These are phyloP conservation scores for Melaleuca alternifolia DNA, from an alignment of 345 rosid species.

Conservation along the genomic window DNA sequence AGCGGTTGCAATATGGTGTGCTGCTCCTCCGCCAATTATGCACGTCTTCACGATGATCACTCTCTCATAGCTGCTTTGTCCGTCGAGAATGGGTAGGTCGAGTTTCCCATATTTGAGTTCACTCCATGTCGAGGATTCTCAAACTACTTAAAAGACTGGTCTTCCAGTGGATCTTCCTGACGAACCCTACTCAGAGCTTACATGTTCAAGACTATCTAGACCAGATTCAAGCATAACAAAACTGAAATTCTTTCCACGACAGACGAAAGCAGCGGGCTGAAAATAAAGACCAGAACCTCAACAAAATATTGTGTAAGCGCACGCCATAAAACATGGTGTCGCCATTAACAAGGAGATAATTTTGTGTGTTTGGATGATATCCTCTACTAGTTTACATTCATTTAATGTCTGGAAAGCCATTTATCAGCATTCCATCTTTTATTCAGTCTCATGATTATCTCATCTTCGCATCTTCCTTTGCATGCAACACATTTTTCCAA, in stretches of 20 bases:
- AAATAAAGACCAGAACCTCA: not conserved
- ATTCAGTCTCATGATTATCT: not conserved
- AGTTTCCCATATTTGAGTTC: not conserved
- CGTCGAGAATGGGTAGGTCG: not conserved
- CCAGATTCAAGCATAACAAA: not conserved
- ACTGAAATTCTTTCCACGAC: not conserved
- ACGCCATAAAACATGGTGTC: not conserved
- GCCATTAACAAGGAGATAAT: not conserved
- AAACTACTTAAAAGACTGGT: not conserved
- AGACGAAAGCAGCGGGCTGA: not conserved
- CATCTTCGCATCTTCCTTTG: not conserved
- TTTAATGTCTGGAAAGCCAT: not conserved
- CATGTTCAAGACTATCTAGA: not conserved
- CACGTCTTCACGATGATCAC: not conserved
- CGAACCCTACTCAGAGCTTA: not conserved
- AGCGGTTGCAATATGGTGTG: not conserved
- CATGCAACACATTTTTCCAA: not conserved
- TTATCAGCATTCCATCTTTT: not conserved
- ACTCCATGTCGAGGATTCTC: not conserved
- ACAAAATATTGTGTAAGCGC: not conserved
- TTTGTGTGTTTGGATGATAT: not conserved
- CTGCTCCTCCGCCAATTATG: not conserved
- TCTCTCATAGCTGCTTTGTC: not conserved
- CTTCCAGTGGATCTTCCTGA: not conserved
- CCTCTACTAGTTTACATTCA: not conserved